Conservation (phyloP, 495 filamentous ascomycete genomes). For the Rostrohypoxylon terebratum region DNA sequence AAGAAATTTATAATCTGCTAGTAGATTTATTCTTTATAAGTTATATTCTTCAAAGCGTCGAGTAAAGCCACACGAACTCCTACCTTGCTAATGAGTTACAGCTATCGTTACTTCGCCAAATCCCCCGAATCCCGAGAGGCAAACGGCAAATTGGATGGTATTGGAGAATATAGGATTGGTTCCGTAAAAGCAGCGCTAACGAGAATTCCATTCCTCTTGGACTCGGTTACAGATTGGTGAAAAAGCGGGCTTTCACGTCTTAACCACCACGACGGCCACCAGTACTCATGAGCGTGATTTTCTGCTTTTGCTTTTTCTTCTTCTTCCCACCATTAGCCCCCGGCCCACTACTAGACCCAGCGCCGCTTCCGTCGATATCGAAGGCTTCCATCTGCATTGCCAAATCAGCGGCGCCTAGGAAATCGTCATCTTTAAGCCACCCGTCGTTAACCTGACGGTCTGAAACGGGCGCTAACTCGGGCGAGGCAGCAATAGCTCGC, state of each 20-base stretch:
- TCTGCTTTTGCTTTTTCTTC: slow-evolving; percentile 95
- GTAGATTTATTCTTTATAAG: slow-evolving; percentile 7
- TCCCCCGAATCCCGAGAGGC: not conserved
- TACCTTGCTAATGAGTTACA: not conserved
- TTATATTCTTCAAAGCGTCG: slow-evolving; percentile 11
- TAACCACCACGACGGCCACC: slow-evolving; percentile 54
- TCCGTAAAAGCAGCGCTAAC: slow-evolving; percentile 1
- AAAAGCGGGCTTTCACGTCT: slow-evolving; percentile 1
- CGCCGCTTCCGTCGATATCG: slow-evolving; percentile 49
- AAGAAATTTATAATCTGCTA: not conserved
- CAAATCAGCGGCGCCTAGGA: slow-evolving; percentile 55
- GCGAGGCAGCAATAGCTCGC: slow-evolving; percentile 65
- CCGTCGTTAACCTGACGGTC: slow-evolving; percentile 71
- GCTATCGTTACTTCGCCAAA: not conserved
- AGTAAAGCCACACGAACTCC: not conserved
- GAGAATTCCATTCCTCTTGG: not conserved
- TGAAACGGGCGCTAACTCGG: slow-evolving; percentile 58
- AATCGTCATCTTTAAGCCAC: slow-evolving; percentile 74
- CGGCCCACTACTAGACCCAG: slow-evolving; percentile 40
- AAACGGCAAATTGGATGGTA: not conserved
- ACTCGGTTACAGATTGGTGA: not conserved
- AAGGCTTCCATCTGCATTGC: slow-evolving; percentile 61
- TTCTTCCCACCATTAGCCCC: slow-evolving; percentile 67
- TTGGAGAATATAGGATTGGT: slow-evolving; percentile 4
- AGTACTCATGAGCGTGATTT: slow-evolving; percentile 95